A percentile compares a stretch with the other conserved stretches of the same genome.
Evolutionary conservation across 176 grass and related monocot genomes (phyloP).

Genomic region (Hordeum marinum): DNA sequence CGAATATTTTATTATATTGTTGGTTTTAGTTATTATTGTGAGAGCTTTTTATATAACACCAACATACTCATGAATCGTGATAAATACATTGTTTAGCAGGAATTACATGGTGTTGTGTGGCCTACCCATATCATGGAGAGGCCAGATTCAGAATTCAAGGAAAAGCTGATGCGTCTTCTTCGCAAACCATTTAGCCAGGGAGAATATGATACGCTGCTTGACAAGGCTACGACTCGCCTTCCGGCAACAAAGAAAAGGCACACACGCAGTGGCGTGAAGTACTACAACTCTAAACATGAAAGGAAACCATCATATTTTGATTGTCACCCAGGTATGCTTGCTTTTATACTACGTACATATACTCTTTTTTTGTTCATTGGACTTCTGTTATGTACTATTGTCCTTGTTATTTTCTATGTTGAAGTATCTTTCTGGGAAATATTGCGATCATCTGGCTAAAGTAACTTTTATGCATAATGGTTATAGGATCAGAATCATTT

Average conservation of each 20-base stretch:
- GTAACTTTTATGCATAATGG: background rate
- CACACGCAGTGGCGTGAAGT: slow-evolving; percentile 31
- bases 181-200: slow-evolving; percentile 32
- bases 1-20: background rate
- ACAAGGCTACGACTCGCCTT: slow-evolving; percentile 11
- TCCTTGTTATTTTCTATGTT: background rate
- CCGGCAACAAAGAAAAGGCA: slow-evolving; percentile 33
- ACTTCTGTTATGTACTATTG: background rate
- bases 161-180: slow-evolving; percentile 47
- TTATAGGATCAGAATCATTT: background rate
- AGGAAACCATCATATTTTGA: slow-evolving; percentile 63
- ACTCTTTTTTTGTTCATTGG: background rate
- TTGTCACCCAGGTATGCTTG: slow-evolving; percentile 52
- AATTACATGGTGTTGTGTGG: slow-evolving; percentile 30
- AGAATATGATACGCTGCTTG: slow-evolving; percentile 43
- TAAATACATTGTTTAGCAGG: background rate
- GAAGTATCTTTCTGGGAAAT: background rate
- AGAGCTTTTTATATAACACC: background rate
- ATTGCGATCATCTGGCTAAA: background rate
- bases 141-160: slow-evolving; percentile 56
- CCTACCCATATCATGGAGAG: slow-evolving; percentile 42
- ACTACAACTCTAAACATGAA: slow-evolving; percentile 27
- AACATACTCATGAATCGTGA: background rate
- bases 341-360: background rate
- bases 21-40: background rate